Conservation (phyloP, 208 protist genomes). For the Endotrypanum monterogeii region DNA sequence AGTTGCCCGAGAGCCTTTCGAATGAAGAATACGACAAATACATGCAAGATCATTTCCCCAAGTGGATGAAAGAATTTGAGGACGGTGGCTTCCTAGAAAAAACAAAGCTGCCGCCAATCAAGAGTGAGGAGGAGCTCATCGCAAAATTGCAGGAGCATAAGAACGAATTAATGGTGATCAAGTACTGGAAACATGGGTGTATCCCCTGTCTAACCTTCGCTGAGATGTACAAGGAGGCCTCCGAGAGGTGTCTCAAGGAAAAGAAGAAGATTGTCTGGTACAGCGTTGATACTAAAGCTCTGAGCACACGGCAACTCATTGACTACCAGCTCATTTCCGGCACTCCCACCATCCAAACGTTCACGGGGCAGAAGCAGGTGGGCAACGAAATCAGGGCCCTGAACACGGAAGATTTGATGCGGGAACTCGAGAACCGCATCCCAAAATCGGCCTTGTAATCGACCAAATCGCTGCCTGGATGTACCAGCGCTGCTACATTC, state of each 20-base stretch:
- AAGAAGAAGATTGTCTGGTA: slow-evolving; percentile 84
- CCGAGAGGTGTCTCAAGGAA: slow-evolving; percentile 54
- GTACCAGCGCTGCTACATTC: not conserved
- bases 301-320: slow-evolving; percentile 57
- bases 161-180: slow-evolving; percentile 90
- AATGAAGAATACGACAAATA: slow-evolving; percentile 85
- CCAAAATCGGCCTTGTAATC: slow-evolving; percentile 15
- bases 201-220: slow-evolving; percentile 90
- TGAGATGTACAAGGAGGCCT: slow-evolving; percentile 91
- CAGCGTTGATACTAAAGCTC: slow-evolving; percentile 86
- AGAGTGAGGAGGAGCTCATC: slow-evolving; percentile 85
- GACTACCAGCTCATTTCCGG: slow-evolving; percentile 89
- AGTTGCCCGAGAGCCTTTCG: slow-evolving; percentile 67
- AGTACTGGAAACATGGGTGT: slow-evolving; percentile 94
- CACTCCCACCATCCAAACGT: slow-evolving; percentile 92
- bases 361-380: slow-evolving; percentile 75
- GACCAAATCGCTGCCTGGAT: not conserved
- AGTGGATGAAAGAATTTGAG: slow-evolving; percentile 91
- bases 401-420: slow-evolving; percentile 83
- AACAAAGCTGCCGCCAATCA: slow-evolving; percentile 84
- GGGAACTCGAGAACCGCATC: slow-evolving; percentile 53
- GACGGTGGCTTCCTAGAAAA: slow-evolving; percentile 85
- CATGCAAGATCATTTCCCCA: slow-evolving; percentile 84
- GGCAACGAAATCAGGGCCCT: slow-evolving; percentile 87
- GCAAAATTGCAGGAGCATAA: slow-evolving; percentile 87